phyloP scores from a whole-genome alignment of 129 eudicot genomes.

The Smallanthus sonchifolius region DNA sequence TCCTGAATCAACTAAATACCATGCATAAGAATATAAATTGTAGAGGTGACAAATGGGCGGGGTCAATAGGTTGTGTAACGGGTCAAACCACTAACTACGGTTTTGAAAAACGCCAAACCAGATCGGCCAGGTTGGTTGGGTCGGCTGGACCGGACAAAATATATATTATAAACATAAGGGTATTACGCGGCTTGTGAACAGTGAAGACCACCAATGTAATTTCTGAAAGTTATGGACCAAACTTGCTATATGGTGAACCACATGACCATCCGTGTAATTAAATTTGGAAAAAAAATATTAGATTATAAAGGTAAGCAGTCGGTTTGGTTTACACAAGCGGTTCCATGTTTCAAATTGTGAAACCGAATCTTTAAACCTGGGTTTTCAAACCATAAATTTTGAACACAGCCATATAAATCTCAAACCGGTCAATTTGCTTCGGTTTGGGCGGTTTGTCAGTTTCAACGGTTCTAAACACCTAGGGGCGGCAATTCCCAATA shows the following conservation, averaged over 20 bases:
- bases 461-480: too few species aligned
- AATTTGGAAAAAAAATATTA: too few species aligned
- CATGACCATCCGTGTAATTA: too few species aligned
- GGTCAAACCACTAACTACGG: not conserved
- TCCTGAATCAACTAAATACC: constrained; percentile 37
- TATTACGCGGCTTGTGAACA: too few species aligned
- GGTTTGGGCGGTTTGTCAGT: too few species aligned
- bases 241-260: too few species aligned
- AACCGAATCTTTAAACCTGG: not conserved
- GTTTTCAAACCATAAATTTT: not conserved
- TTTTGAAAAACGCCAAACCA: too few species aligned
- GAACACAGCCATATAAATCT: not conserved
- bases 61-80: not conserved
- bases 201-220: too few species aligned
- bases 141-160: not conserved
- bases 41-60: not conserved
- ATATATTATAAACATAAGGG: too few species aligned
- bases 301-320: too few species aligned
- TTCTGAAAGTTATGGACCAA: too few species aligned
- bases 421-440: not conserved
- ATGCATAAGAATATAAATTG: not conserved
- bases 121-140: not conserved
- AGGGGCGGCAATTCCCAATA: too few species aligned
- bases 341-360: not conserved
- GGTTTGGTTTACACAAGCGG: not conserved